Conservation (phyloP, 2,329 filamentous ascomycete genomes). For the Alternaria viburni region DNA sequence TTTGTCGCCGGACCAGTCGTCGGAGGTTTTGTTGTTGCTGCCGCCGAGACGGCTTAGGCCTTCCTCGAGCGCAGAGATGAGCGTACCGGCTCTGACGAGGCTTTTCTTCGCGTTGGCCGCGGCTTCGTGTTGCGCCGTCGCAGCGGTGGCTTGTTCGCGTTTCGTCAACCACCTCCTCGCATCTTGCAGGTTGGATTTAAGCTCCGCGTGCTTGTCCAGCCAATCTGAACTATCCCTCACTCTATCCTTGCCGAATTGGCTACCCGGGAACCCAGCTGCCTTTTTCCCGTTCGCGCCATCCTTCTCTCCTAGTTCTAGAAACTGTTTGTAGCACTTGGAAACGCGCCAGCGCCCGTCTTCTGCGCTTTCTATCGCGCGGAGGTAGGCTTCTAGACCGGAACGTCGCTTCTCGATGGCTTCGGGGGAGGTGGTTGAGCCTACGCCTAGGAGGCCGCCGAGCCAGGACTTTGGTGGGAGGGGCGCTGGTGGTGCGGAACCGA, state of each 20-base stretch:
- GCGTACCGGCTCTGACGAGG: slow-evolving; percentile 70
- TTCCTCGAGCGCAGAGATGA: slow-evolving; percentile 69
- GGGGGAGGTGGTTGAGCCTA: slow-evolving; percentile 66
- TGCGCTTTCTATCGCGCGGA: slow-evolving; percentile 72
- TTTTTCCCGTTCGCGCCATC: slow-evolving; percentile 29
- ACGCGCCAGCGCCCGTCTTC: slow-evolving; percentile 80
- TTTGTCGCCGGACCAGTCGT: slow-evolving; percentile 53
- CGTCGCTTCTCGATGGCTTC: slow-evolving; percentile 76
- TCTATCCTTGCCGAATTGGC: slow-evolving; percentile 47
- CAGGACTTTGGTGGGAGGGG: slow-evolving; percentile 76
- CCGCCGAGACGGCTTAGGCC: slow-evolving; percentile 59
- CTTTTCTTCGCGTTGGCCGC: slow-evolving; percentile 76
- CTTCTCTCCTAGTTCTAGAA: slow-evolving; percentile 65
- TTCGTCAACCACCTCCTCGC: slow-evolving; percentile 70
- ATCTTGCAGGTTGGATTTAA: slow-evolving; percentile 74
- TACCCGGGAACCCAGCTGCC: slow-evolving; percentile 29
- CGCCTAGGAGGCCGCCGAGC: slow-evolving; percentile 63
- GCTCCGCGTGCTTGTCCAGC: slow-evolving; percentile 76
- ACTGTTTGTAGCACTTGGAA: slow-evolving; percentile 73
- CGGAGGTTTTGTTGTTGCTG: slow-evolving; percentile 28
- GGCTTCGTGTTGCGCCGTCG: slow-evolving; percentile 70
- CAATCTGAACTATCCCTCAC: slow-evolving; percentile 65
- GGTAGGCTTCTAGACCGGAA: slow-evolving; percentile 70
- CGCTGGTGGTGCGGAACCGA: slow-evolving; percentile 69
- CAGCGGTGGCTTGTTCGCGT: slow-evolving; percentile 67